Conservation (phyloP, 2,329 filamentous ascomycete genomes). For the Penicillium sp. region DNA sequence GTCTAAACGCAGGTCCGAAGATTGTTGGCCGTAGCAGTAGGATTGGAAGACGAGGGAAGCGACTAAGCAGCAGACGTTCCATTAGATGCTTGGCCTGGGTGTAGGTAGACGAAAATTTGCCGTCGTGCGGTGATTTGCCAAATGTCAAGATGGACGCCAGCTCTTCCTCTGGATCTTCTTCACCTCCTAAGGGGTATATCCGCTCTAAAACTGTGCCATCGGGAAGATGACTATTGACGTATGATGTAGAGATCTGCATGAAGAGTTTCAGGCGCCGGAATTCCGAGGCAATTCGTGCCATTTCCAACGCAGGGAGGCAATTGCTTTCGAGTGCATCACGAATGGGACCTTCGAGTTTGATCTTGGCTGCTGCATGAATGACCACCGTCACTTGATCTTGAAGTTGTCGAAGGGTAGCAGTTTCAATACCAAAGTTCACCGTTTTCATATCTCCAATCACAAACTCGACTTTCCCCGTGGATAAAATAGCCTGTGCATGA, state of each 20-base stretch:
- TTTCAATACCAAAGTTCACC: conserved; percentile 26
- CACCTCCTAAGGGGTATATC: conserved; percentile 22
- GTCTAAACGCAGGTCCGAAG: conserved; percentile 29
- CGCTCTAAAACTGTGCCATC: conserved; percentile 29
- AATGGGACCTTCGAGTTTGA: conserved; percentile 28
- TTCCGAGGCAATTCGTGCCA: conserved; percentile 25
- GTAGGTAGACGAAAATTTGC: conserved; percentile 30
- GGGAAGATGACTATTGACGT: conserved; percentile 32
- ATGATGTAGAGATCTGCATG: conserved; percentile 32
- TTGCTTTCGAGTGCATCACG: conserved; percentile 30
- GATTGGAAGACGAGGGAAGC: conserved; percentile 28
- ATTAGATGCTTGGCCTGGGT: conserved; percentile 33
- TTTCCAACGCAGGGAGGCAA: conserved; percentile 31
- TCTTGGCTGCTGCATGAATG: conserved; percentile 35
- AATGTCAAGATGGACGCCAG: conserved; percentile 22
- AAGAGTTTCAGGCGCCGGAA: conserved; percentile 31
- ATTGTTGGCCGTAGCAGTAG: conserved; percentile 32
- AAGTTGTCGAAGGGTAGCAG: conserved; percentile 14
- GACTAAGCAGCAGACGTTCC: conserved; percentile 29
- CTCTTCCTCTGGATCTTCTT: conserved; percentile 31
- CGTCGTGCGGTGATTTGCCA: conserved; percentile 14
- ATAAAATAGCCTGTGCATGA: conserved; percentile 26
- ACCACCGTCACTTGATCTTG: conserved; percentile 31
- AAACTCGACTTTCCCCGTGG: conserved; percentile 27
- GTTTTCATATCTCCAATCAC: conserved; percentile 28